These are phyloP conservation scores for Fusarium redolens DNA, from an alignment of 2,329 filamentous ascomycete genomes.

Conservation along the genomic window DNA sequence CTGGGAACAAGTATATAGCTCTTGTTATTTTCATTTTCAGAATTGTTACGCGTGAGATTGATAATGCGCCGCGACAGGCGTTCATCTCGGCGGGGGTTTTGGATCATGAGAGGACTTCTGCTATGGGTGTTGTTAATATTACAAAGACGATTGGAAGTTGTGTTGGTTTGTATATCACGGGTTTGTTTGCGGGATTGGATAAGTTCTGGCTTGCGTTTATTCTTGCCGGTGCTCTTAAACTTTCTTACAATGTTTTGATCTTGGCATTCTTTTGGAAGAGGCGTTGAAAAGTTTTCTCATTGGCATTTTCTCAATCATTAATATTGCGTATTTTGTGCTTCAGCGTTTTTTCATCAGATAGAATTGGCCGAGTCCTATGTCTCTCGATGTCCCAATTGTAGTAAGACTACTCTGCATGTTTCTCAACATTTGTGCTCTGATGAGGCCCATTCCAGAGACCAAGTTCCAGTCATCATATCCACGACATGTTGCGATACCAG, in stretches of 20 bases:
- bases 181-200: conserved; percentile 32
- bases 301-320: fast-evolving
- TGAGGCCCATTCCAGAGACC: not conserved
- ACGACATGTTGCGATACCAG: not conserved
- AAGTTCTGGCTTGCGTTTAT: conserved; percentile 42
- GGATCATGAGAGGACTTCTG: conserved; percentile 36
- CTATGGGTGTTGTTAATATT: conserved; percentile 41
- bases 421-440: not conserved
- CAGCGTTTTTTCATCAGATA: not conserved
- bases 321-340: not conserved
- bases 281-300: conserved; percentile 8
- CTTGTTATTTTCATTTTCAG: conserved; percentile 38
- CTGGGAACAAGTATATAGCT: conserved; percentile 34
- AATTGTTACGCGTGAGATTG: conserved; percentile 37
- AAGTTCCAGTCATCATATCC: not conserved
- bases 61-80: conserved; percentile 36
- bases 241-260: conserved; percentile 38
- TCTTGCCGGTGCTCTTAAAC: conserved; percentile 31
- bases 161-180: conserved; percentile 33
- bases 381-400: fast-evolving
- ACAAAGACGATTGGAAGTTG: conserved; percentile 40
- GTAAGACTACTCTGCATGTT: not conserved
- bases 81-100: conserved; percentile 38
- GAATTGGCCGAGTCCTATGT: not conserved
- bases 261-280: conserved; percentile 38